Percentiles rank a stretch among this genome's conserved stretches.
phyloP scores from a whole-genome alignment of 495 filamentous ascomycete species.

The Hamigera avellanea region DNA sequence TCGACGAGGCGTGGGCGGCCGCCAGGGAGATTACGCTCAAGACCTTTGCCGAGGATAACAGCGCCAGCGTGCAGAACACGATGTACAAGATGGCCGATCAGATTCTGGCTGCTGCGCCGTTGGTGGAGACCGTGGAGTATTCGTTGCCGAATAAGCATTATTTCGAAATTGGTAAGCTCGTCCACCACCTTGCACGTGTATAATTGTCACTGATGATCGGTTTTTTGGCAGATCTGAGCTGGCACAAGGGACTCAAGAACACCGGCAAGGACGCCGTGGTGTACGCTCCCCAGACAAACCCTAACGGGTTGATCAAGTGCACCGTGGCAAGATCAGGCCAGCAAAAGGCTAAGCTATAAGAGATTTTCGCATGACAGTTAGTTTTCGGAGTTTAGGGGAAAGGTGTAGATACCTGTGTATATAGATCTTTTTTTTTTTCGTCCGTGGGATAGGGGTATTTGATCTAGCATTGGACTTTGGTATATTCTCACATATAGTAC shows the following conservation, averaged over 20 bases:
- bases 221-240: constrained; percentile 60
- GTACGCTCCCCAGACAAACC: constrained; percentile 82
- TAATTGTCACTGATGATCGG: constrained; percentile 3
- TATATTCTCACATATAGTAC: neutral
- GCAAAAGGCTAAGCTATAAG: constrained; percentile 30
- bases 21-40: constrained; percentile 76
- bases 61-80: constrained; percentile 86
- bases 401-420: too few relatives aligned
- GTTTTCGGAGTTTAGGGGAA: too few relatives aligned
- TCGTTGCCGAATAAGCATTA: constrained; percentile 95
- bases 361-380: too few relatives aligned
- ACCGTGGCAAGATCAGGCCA: constrained; percentile 57
- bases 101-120: constrained; percentile 65
- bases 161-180: constrained; percentile 78
- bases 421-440: neutral
- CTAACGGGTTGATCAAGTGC: constrained; percentile 94
- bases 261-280: constrained; percentile 95
- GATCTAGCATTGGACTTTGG: neutral
- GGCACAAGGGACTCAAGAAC: constrained; percentile 96
- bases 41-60: constrained; percentile 85
- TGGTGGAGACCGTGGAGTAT: constrained; percentile 66
- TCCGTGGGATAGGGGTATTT: neutral
- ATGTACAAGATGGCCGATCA: constrained; percentile 97
- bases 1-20: constrained; percentile 65
- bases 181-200: neutral